Conservation (phyloP, 2,329 filamentous ascomycete species). For the Hypoxylon sp. region DNA sequence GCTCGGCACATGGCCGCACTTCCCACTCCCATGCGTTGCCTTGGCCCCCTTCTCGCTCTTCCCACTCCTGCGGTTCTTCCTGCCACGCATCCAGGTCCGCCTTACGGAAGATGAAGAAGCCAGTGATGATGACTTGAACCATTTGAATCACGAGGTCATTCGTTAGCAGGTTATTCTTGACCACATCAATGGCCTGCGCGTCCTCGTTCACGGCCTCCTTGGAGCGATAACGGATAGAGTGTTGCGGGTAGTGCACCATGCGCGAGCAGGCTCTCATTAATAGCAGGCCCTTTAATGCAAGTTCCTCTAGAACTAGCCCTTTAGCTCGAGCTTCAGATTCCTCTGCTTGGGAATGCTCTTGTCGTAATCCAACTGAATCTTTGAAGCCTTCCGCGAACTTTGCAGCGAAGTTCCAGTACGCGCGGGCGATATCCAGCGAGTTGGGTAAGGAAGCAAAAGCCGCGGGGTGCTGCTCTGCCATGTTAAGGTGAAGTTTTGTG, state of each 20-base stretch:
- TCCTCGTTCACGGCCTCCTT: slow-evolving; percentile 79
- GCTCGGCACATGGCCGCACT: slow-evolving; percentile 90
- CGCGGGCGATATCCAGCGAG: slow-evolving; percentile 76
- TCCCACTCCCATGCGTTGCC: slow-evolving; percentile 91
- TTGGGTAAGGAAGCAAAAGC: slow-evolving; percentile 85
- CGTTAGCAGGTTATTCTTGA: slow-evolving; percentile 79
- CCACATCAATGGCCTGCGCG: slow-evolving; percentile 69
- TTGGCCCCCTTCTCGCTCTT: slow-evolving; percentile 84
- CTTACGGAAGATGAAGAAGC: slow-evolving; percentile 86
- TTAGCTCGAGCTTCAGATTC: slow-evolving; percentile 60
- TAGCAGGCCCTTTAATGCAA: slow-evolving; percentile 83
- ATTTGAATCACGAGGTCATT: slow-evolving; percentile 80
- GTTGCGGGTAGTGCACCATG: slow-evolving; percentile 81
- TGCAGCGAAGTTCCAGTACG: slow-evolving; percentile 85
- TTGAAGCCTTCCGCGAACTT: slow-evolving; percentile 79
- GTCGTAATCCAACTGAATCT: slow-evolving; percentile 64
- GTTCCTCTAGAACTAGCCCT: slow-evolving; percentile 74
- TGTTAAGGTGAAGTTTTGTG: slow-evolving; percentile 88
- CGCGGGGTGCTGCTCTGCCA: slow-evolving; percentile 80
- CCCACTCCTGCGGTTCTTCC: slow-evolving; percentile 95
- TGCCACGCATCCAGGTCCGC: slow-evolving; percentile 92
- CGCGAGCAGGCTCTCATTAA: slow-evolving; percentile 83
- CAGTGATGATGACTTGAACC: slow-evolving; percentile 83
- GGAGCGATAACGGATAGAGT: slow-evolving; percentile 84
- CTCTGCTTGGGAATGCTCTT: slow-evolving; percentile 48